Base-by-base conservation (phyloP, 2,329 filamentous ascomycete genomes). In the Sphaerulina vaccinii region DNA sequence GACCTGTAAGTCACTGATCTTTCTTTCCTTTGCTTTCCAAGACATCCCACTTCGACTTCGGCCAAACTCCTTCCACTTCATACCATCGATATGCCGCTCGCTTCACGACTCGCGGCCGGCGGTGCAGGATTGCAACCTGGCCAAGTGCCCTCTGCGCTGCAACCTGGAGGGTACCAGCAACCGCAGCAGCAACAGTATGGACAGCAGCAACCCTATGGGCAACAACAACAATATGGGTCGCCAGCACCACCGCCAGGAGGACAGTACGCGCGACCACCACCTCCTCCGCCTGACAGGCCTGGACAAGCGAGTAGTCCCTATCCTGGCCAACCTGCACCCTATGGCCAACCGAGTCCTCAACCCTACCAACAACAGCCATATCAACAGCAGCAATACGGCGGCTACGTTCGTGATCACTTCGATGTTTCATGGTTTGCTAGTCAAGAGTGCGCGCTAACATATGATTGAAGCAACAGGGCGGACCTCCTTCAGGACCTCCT, bases 111-210 rank as follows among this genome's bases (percentile, higher is more conserved):
- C 37, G 61, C 63, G 16, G 61, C 62, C 19, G 60, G 61, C 38
- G 62, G 63, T 36, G 46, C 46, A 10, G 51, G 46, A 27, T 29
- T 42, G 21, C 37, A 32, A 16, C 57, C 57, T 32, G 59, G 52
- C 45, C 67, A 69, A 32, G 70, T 73, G 52, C 74, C 75, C 48
- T 69, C 72, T 41, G 73, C 73, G 50, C 67, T 72, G 36, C 72
- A 72, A 51, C 66, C 70, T 8, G 61, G 49, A 58, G 70, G 43
- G 49, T 57, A 59, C 29, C 59, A 37, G 16, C 44, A 48, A 37
- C 43, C 36, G n/a, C 59, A 59, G 33, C 70, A 46, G 51, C 57
- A 59, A 38, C 55, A 51, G 41, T 58, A 57, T 40, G 52, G 45
- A 22, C 42, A 53, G 16, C 52, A 48, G 39, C 55, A 58, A 29